A percentile compares a stretch with the other conserved stretches of the same genome.
These are phyloP conservation scores for Rosa persica DNA, from an alignment of 306 rosid genomes.

Conservation along the genomic window DNA sequence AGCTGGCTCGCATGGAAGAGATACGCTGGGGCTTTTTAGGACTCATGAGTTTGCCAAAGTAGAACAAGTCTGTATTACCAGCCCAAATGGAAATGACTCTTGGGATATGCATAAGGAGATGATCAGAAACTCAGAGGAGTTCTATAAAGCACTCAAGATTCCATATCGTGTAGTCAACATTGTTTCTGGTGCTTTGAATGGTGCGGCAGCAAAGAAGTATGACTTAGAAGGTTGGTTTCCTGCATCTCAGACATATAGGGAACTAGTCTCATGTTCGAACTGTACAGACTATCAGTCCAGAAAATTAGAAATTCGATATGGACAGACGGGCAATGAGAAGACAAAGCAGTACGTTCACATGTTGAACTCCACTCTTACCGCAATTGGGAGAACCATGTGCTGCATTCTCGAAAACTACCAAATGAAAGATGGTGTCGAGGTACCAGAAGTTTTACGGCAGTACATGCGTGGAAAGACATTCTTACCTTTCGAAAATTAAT, in stretches of 20 bases:
- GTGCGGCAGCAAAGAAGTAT: constrained; percentile 88
- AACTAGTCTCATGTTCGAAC: constrained; percentile 85
- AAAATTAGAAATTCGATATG: constrained; percentile 70
- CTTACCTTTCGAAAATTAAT: neutral
- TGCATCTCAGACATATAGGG: constrained; percentile 79
- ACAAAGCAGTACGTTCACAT: constrained; percentile 71
- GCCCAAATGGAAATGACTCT: constrained; percentile 74
- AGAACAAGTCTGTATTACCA: constrained; percentile 78
- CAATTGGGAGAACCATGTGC: neutral
- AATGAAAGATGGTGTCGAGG: neutral
- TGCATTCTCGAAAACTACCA: constrained; percentile 15
- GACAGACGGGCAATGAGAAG: constrained; percentile 72
- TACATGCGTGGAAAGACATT: neutral
- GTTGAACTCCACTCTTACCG: constrained; percentile 74
- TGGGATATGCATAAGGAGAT: constrained; percentile 94
- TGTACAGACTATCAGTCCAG: constrained; percentile 88
- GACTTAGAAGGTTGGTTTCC: constrained; percentile 96
- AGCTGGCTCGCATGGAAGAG: constrained; percentile 88
- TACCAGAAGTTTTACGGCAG: neutral
- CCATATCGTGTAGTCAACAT: constrained; percentile 77
- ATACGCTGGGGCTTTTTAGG: constrained; percentile 80
- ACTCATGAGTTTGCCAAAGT: constrained; percentile 72
- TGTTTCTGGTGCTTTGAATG: constrained; percentile 91
- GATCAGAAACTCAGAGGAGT: constrained; percentile 84
- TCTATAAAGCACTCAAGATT: constrained; percentile 61